phyloP scores from a whole-genome alignment of 805 yeast genomes.

The Hyphopichia homilentoma region DNA sequence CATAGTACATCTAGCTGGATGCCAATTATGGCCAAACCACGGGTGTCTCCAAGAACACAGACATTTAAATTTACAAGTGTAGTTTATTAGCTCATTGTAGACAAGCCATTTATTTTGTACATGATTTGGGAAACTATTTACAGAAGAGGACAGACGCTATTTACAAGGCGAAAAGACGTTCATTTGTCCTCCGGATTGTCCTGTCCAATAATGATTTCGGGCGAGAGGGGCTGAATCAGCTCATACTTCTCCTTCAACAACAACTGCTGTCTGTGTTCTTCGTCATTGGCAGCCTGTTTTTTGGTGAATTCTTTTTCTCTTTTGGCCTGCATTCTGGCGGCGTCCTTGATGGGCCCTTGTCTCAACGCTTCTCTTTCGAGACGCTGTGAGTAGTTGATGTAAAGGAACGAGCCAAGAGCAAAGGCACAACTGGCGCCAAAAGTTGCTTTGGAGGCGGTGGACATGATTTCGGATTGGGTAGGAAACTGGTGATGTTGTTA shows the following conservation, averaged over 20 bases:
- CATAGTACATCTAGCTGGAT: conserved; percentile 44
- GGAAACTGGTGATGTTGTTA: no score
- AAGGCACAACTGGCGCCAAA: conserved; percentile 54
- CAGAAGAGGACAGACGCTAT: no score
- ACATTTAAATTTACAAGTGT: no score
- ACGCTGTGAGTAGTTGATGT: conserved; percentile 68
- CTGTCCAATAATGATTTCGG: conserved; percentile 33
- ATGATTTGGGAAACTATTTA: conserved; percentile 1
- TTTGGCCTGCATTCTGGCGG: conserved; percentile 54
- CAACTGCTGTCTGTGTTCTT: conserved; percentile 65
- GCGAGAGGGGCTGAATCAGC: conserved; percentile 54
- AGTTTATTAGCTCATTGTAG: no score
- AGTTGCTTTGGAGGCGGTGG: conserved; percentile 75
- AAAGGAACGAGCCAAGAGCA: conserved; percentile 58
- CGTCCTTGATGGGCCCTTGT: conserved; percentile 84
- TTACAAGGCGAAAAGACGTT: no score
- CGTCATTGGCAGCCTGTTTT: conserved; percentile 50
- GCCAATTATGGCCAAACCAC: conserved; percentile 21
- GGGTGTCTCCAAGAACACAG: conserved; percentile 51
- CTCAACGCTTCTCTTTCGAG: conserved; percentile 68
- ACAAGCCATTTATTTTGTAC: not conserved
- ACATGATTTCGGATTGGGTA: conserved; percentile 48
- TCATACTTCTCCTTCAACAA: conserved; percentile 55
- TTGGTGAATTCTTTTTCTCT: conserved; percentile 33
- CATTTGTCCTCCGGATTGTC: no score